Conservation (phyloP, 169 alveolate species). For the Perkinsus chesapeaki region DNA sequence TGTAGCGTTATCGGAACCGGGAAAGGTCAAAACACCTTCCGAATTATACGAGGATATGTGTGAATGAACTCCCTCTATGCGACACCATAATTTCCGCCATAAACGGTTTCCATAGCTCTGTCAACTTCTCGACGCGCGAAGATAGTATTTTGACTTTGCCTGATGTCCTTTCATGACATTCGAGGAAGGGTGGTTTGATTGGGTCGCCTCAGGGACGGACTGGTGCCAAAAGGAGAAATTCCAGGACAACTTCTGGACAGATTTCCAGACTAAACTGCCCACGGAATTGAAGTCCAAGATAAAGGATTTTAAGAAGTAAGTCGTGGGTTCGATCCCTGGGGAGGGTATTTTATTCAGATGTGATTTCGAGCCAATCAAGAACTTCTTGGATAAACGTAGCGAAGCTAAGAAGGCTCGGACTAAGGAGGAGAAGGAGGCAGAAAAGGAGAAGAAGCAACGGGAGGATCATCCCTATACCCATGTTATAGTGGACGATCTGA, state of each 20-base stretch:
- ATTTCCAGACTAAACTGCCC: slow-evolving; percentile 61
- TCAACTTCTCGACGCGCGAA: no score
- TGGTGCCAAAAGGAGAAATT: slow-evolving; percentile 82
- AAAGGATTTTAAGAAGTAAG: slow-evolving; percentile 48
- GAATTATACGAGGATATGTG: no score
- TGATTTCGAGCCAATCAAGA: slow-evolving; percentile 79
- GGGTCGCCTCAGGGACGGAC: slow-evolving; percentile 78
- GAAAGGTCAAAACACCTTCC: no score
- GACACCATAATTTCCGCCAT: no score
- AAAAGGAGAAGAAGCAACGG: slow-evolving; percentile 64
- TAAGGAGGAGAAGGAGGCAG: slow-evolving; percentile 64
- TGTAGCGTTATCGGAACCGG: no score
- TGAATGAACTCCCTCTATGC: no score
- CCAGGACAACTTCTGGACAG: slow-evolving; percentile 77
- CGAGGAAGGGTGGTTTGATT: not conserved
- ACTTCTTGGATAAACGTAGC: slow-evolving; percentile 65
- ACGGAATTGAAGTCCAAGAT: slow-evolving; percentile 20
- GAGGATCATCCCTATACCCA: slow-evolving; percentile 65
- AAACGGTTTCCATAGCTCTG: no score
- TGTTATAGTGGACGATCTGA: slow-evolving; percentile 61
- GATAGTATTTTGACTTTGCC: no score
- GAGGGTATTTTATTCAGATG: slow-evolving; percentile 29
- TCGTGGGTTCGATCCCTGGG: slow-evolving; percentile 46
- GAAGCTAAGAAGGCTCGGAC: slow-evolving; percentile 56
- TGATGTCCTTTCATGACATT: no score